phyloP scores from a whole-genome alignment of 2,329 filamentous ascomycete genomes.

The Talaromyces sp. region DNA sequence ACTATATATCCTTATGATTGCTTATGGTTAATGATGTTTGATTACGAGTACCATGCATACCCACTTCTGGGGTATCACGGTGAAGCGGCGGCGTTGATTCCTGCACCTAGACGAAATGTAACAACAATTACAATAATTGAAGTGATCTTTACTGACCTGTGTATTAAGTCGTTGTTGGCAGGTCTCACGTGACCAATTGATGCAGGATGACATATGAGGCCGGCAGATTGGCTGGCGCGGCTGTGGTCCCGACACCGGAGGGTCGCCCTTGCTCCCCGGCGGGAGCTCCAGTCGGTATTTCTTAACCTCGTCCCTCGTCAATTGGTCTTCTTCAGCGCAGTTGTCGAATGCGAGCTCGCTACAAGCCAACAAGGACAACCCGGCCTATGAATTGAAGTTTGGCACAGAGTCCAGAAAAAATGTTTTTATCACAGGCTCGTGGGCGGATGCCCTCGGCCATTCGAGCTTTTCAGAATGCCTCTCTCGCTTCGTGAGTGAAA shows the following conservation, averaged over 20 bases:
- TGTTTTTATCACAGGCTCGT: slow-evolving; percentile 26
- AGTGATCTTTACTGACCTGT: too few species aligned
- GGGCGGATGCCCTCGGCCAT: slow-evolving; percentile 26
- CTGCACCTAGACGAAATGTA: not conserved
- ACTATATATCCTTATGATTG: slow-evolving; percentile 13
- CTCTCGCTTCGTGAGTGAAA: slow-evolving; percentile 15
- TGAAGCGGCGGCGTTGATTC: not conserved
- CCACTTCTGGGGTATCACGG: not conserved
- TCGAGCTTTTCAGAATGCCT: slow-evolving; percentile 16
- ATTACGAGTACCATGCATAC: slow-evolving; percentile 1
- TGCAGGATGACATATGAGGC: not conserved
- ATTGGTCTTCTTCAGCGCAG: not conserved
- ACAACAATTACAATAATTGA: not conserved
- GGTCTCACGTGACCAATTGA: not conserved
- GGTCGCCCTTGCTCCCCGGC: slow-evolving; percentile 7
- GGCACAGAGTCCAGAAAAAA: slow-evolving; percentile 9
- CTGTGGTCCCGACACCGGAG: slow-evolving; percentile 1
- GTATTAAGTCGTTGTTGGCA: not conserved
- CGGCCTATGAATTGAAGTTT: not conserved
- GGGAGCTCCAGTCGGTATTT: not conserved
- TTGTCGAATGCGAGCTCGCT: not conserved
- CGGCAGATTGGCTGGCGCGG: slow-evolving; percentile 6
- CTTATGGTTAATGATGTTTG: slow-evolving; percentile 12
- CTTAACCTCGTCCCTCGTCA: not conserved
- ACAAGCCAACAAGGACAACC: not conserved